These are phyloP conservation scores for Rhododendron molle DNA, from an alignment of 148 eudicot genomes.

Conservation along the genomic window DNA sequence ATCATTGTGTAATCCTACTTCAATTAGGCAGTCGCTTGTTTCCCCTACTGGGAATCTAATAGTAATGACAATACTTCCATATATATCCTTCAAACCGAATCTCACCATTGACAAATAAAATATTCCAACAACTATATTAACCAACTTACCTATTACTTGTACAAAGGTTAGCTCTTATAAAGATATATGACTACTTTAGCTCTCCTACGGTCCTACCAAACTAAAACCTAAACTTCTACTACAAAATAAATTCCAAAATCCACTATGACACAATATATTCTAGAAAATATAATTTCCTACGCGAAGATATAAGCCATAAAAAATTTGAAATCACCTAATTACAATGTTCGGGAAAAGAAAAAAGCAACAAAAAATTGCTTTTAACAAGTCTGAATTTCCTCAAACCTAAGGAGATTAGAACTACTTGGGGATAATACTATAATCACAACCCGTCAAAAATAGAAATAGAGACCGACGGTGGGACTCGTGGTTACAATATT, in stretches of 20 bases:
- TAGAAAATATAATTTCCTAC: background rate
- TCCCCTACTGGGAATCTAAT: background rate
- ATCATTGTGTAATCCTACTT: background rate
- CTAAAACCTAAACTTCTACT: background rate
- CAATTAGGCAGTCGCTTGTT: background rate
- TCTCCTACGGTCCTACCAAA: background rate
- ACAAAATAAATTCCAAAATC: background rate
- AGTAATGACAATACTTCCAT: background rate
- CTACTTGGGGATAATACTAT: background rate
- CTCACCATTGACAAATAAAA: background rate
- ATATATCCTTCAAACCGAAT: background rate
- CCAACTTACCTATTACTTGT: background rate
- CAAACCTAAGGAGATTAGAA: background rate
- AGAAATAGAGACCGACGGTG: background rate
- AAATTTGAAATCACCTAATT: background rate
- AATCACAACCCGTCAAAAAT: background rate
- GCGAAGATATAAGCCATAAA: background rate
- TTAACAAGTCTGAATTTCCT: background rate
- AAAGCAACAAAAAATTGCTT: background rate
- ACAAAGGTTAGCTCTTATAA: background rate
- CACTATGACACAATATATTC: background rate
- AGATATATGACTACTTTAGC: background rate
- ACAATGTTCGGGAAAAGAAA: background rate
- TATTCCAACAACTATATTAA: background rate
- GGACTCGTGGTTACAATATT: background rate